Base-by-base conservation (phyloP, 257 asterid genomes). In the Solanum clarkiae region DNA sequence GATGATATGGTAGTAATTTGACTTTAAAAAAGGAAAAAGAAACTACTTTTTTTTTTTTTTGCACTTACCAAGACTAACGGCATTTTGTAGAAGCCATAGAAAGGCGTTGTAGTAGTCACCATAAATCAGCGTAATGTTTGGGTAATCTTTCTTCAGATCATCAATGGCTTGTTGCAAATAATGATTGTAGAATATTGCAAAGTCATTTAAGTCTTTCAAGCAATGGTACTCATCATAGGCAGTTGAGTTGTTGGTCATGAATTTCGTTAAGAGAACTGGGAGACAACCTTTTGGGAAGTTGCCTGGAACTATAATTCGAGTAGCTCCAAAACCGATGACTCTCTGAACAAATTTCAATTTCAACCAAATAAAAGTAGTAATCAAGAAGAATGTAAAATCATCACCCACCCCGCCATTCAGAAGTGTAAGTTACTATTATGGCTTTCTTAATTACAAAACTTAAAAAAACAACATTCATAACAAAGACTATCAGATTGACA, bases 241-340 rank as follows among this genome's bases (percentile, higher is more conserved):
- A 1, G 51, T 42, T 86, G 66, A 26, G 3, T 68, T 5, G 8
- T 63, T 86, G 49, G 80, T 80, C 11, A 18, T 3, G 44, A 86
- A 86, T 20, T 20, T 24, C 7, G 91, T 84, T 12, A 81, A 69
- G 22, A 29, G 40, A 66, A 29, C 16, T 59, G 88, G 62, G 10
- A 51, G 9, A 84, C 89, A 86, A 56, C 91, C 91, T 8, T 81
- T 77, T 49, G 91, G 88, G 26, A 84, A 84, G 44, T 70, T 29
- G 10, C 89, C 91, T 9, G 86, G 89, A 56, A 86, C 85, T 24
- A 88, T 55, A 4, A 84, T 15, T 75, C 82, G 62, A 24, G 82
- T 75, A 14, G 70, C 40, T 8, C 68, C 91, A 69, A 20, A 71
- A 26, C 40, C 45, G 6, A 84, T 88, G 2, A 72, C 87, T n/a